Base-by-base conservation (phyloP, 2,329 filamentous ascomycete genomes). In the Zasmidium citrigriseum region DNA sequence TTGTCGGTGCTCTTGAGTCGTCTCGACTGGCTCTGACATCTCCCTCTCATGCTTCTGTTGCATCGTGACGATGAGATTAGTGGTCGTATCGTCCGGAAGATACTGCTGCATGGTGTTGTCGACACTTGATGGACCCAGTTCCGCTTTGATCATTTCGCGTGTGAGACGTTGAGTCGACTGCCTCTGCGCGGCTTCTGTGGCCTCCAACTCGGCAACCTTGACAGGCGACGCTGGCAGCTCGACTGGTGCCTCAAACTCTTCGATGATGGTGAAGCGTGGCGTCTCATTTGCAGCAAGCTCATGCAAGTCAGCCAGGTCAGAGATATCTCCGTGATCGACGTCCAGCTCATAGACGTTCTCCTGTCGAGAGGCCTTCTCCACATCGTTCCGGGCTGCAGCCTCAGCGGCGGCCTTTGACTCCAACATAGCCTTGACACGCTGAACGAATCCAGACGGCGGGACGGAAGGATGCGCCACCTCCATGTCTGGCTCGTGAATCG, bases 371-470 rank as follows among this genome's bases (percentile, higher is more conserved):
- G 49, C 60, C 29, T 62, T 63, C 44, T 67, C 59, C 12, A 52
- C 48, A 22, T 65, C 64, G 25, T 55, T 58, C n/a, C 55, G 41
- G 2, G 61, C 64, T 22, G 67, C 66, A 10, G 65, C 65, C 23
- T 73, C 70, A 12, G 64, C 61, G 11, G 67, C 67, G n/a, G 70
- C 71, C 50, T 70, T 69, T 11, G 71, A 77, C 66, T 79, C 76
- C 11, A 78, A 67, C 58, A 78, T 74, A 4, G 72, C 75, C 57
- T 73, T 76, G 61, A 77, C 74, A n/a, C 70, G 73, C 56, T 75
- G 72, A 11, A 77, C 73, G 46, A 77, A 76, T 2, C 76, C 75
- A 25, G 72, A 71, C 2, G 71, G 71, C 10, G 75, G 69, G 1
- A 70, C 66, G 2, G 70, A 71, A 9, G 69, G 59, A 46, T 72